Evolutionary conservation across 1,139 yeast species (phyloP).

Genomic region (Geotrichum reessii): DNA sequence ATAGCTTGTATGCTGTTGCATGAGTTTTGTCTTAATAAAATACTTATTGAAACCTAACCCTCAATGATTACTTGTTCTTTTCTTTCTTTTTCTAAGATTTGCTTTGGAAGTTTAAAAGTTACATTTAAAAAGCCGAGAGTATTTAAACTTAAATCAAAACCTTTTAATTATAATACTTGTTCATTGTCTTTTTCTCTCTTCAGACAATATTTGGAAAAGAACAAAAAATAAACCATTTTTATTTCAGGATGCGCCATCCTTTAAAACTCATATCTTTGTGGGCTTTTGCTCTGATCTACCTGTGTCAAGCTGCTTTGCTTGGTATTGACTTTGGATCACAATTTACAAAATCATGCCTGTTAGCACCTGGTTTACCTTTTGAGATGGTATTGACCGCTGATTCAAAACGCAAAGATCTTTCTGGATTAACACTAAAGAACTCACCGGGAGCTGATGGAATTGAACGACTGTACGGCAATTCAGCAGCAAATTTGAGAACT

Average conservation of each 20-base stretch:
- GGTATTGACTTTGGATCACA: slow-evolving; percentile 92
- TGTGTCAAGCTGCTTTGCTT: slow-evolving; percentile 49
- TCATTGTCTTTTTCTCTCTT: background rate
- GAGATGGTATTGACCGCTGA: slow-evolving; percentile 86
- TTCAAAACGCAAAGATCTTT: slow-evolving; percentile 81
- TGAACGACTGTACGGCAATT: slow-evolving; percentile 75
- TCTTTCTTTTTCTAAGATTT: no score
- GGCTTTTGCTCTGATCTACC: background rate
- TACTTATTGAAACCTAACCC: background rate
- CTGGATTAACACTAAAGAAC: slow-evolving; percentile 64
- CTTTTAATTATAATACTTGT: no score
- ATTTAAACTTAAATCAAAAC: no score
- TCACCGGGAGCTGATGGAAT: slow-evolving; percentile 40
- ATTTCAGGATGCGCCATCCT: background rate
- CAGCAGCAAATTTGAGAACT: slow-evolving; percentile 63
- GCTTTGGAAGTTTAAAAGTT: background rate
- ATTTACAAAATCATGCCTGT: slow-evolving; percentile 76
- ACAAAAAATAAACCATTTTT: no score
- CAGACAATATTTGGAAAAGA: background rate
- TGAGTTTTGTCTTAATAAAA: no score
- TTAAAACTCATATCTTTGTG: background rate
- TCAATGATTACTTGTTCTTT: no score
- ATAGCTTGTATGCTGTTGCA: no score
- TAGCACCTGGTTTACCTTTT: slow-evolving; percentile 86
- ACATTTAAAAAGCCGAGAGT: background rate